Conservation (phyloP, 2,329 filamentous ascomycete species). For the Helminthosporium solani region DNA sequence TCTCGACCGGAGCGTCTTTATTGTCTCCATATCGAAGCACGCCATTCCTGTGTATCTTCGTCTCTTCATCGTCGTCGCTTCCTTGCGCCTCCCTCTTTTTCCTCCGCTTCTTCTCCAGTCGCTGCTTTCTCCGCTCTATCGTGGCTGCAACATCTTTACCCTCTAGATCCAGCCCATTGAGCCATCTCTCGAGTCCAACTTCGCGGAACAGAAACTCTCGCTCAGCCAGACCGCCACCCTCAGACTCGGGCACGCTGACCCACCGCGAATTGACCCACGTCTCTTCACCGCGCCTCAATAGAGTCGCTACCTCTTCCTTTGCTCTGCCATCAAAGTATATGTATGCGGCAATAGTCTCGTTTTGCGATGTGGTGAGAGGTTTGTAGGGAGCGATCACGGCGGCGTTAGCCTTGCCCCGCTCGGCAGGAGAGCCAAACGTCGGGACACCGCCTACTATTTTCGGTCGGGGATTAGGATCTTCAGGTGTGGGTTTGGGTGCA, state of each 20-base stretch:
- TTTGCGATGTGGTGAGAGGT: conserved; percentile 85
- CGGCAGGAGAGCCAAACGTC: conserved; percentile 45
- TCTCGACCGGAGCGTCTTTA: conserved; percentile 71
- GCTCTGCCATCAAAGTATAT: conserved; percentile 96
- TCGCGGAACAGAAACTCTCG: conserved; percentile 96
- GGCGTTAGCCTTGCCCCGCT: conserved; percentile 53
- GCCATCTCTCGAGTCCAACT: conserved; percentile 92
- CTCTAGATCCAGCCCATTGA: conserved; percentile 93
- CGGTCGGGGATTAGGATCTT: conserved; percentile 77
- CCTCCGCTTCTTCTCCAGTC: conserved; percentile 80
- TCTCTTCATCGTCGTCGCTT: conserved; percentile 51
- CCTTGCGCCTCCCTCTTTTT: conserved; percentile 65
- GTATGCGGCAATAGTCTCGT: conserved; percentile 97
- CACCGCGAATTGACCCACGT: conserved; percentile 99
- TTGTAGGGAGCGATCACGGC: conserved; percentile 78
- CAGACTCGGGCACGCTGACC: conserved; percentile 88
- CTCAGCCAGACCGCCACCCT: conserved; percentile 92
- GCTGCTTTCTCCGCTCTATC: conserved; percentile 62
- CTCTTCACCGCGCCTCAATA: conserved; percentile 89
- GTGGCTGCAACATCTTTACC: conserved; percentile 84
- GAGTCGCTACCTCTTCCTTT: conserved; percentile 95
- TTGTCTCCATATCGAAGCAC: conserved; percentile 81
- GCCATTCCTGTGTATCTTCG: conserved; percentile 45
- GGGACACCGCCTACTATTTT: conserved; percentile 75
- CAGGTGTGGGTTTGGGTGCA: conserved; percentile 73